Percentiles rank a stretch among this genome's conserved stretches.
Evolutionary conservation across 352 stramenopile species (phyloP).

Genomic region (Globisporangium viniferum): DNA sequence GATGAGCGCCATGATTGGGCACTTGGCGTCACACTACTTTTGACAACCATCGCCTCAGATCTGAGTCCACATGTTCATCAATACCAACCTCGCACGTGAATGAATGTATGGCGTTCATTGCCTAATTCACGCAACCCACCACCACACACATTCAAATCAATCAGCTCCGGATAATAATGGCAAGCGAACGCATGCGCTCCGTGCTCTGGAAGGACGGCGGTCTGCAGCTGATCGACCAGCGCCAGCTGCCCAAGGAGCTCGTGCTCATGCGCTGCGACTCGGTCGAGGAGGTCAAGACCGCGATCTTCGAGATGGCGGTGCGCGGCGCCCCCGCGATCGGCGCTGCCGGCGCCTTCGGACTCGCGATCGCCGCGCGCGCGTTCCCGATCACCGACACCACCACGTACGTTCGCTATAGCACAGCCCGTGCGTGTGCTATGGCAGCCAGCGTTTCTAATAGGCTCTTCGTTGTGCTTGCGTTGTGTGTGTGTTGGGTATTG

Average conservation of each 20-base stretch:
- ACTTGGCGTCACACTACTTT: background rate
- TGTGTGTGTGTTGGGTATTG: background rate
- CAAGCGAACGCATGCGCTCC: slow-evolving; percentile 52
- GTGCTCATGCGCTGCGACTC: slow-evolving; percentile 66
- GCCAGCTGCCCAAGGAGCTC: slow-evolving; percentile 58
- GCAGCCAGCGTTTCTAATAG: background rate
- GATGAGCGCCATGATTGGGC: background rate
- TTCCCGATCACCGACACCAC: slow-evolving; percentile 26
- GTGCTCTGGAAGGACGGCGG: slow-evolving; percentile 62
- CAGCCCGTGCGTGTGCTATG: background rate
- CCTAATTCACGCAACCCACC: background rate
- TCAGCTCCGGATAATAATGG: slow-evolving; percentile 21
- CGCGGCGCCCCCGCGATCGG: slow-evolving; percentile 84
- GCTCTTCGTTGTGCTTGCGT: background rate
- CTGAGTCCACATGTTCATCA: background rate
- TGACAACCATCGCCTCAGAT: background rate
- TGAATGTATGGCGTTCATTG: slow-evolving; percentile 7
- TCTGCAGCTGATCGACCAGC: slow-evolving; percentile 80
- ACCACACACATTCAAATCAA: background rate
- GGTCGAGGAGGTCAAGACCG: slow-evolving; percentile 50
- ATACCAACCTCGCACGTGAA: background rate
- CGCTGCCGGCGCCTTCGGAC: slow-evolving; percentile 75
- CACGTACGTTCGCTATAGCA: slow-evolving; percentile 11
- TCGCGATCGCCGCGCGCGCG: slow-evolving; percentile 68
- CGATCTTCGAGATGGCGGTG: slow-evolving; percentile 72